Base-by-base conservation (phyloP, 1,284 basidiomycete genomes). In the Rhodotorula sp. region DNA sequence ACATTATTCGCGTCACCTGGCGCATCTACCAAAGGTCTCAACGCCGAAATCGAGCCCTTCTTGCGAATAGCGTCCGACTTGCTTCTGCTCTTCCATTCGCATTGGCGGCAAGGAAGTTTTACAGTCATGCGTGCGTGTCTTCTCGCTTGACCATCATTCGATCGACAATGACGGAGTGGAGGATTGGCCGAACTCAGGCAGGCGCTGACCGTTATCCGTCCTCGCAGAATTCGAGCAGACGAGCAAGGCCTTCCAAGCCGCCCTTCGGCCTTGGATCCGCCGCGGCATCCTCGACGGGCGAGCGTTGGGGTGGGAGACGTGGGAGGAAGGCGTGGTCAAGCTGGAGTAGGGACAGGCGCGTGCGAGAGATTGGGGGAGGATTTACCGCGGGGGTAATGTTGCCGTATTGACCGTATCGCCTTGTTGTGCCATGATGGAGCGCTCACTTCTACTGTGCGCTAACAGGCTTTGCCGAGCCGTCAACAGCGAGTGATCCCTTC, bases 111-210 rank as follows among this genome's bases (percentile, higher is more conserved):
- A 20, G 58, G 61, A 4, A 24, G 27, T 0, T 71, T 27, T 22
- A 71, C 55, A 2, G 74, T 75, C 54, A 75, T 75, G 74, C 67
- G 73, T 72, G 4, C 55, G 70, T 64, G 4, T 30, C n/a, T 24
- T 17, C 17, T 27, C 29, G 27, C 9, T n/a, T 44, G 5, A 39
- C 7, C 6, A 24, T 49, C n/a, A 1, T 34, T 34, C n/a, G n/a
- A n/a, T n/a, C n/a, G n/a, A n/a, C n/a, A n/a, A n/a, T n/a, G n/a
- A n/a, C n/a, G n/a, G n/a, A n/a, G n/a, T n/a, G n/a, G n/a, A n/a
- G n/a, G n/a, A n/a, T n/a, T n/a, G n/a, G n/a, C n/a, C n/a, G n/a
- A n/a, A n/a, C n/a, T n/a, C n/a, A n/a, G n/a, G n/a, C 39, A 44
- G 3, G 24, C 2, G 11, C 52, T 59, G n/a, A 32, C 30, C 36